These are phyloP conservation scores for Eimeria tenella DNA, from an alignment of 169 alveolate species.

Conservation along the genomic window DNA sequence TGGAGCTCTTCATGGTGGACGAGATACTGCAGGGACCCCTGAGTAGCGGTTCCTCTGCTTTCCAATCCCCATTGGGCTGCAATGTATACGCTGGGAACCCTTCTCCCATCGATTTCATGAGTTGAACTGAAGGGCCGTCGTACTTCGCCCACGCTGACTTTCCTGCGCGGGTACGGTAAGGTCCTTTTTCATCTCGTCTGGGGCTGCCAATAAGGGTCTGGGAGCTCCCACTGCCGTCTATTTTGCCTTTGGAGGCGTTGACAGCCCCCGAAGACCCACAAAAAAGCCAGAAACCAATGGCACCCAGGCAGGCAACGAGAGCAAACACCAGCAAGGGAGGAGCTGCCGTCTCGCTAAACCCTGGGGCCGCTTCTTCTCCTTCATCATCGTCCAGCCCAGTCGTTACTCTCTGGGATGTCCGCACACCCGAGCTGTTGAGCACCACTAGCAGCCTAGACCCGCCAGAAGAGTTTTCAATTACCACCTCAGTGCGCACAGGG, in stretches of 20 bases:
- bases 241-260: too few relatives aligned
- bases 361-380: not conserved
- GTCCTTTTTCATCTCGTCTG: not conserved
- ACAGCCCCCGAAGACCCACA: not conserved
- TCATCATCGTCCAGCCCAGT: not conserved
- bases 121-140: not conserved
- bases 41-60: not conserved
- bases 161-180: not conserved
- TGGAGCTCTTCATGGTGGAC: not conserved
- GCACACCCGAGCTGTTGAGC: not conserved
- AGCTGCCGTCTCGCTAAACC: not conserved
- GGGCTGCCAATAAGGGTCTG: not conserved
- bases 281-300: not conserved
- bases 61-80: conserved; percentile 11
- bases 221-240: too few relatives aligned
- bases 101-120: not conserved
- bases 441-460: not conserved
- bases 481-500: not conserved
- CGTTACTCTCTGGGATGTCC: not conserved
- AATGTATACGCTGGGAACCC: not conserved
- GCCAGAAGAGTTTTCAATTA: not conserved
- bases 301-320: not conserved
- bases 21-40: not conserved
- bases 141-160: not conserved
- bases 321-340: conserved; percentile 31